Percentiles rank a stretch among this genome's conserved stretches.
These are phyloP conservation scores for Mycocentrospora acerina DNA, from an alignment of 2,329 filamentous ascomycete genomes.

Conservation along the genomic window DNA sequence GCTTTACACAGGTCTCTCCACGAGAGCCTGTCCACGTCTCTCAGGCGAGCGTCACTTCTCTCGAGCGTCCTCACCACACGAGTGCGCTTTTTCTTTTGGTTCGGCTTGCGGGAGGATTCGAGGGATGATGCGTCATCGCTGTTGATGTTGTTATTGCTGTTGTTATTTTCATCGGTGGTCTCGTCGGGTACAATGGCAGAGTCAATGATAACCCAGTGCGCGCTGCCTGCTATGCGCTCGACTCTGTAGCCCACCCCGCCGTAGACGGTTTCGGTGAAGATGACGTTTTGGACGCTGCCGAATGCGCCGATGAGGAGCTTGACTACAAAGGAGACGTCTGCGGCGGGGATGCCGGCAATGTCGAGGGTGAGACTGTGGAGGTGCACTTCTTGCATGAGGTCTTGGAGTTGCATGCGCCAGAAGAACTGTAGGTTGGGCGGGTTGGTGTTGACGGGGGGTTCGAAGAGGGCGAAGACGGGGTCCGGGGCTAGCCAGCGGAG, in stretches of 20 bases:
- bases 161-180: too few relatives aligned
- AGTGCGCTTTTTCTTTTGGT: too few relatives aligned
- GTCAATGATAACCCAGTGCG: too few relatives aligned
- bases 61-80: conserved; percentile 1
- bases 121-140: too few relatives aligned
- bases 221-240: too few relatives aligned
- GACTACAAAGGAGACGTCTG: conserved; percentile 26
- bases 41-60: conserved; percentile 5
- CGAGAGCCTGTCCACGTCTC: conserved; percentile 1
- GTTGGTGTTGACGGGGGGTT: conserved; percentile 21
- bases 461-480: conserved; percentile 26
- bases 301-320: conserved; percentile 20
- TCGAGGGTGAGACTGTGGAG: conserved; percentile 27
- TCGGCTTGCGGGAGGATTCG: too few relatives aligned
- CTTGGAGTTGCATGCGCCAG: conserved; percentile 36
- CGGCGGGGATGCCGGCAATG: conserved; percentile 14
- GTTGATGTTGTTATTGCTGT: too few relatives aligned
- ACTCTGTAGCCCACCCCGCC: too few relatives aligned
- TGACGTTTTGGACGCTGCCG: too few relatives aligned
- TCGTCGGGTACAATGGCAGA: too few relatives aligned
- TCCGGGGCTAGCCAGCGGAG: conserved; percentile 36
- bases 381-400: conserved; percentile 26
- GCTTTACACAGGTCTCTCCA: conserved; percentile 21
- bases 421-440: conserved; percentile 26
- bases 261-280: too few relatives aligned